A percentile compares a stretch with the other conserved stretches of the same genome.
phyloP scores from a whole-genome alignment of 208 protist species.

The Crithidia fasciculata region DNA sequence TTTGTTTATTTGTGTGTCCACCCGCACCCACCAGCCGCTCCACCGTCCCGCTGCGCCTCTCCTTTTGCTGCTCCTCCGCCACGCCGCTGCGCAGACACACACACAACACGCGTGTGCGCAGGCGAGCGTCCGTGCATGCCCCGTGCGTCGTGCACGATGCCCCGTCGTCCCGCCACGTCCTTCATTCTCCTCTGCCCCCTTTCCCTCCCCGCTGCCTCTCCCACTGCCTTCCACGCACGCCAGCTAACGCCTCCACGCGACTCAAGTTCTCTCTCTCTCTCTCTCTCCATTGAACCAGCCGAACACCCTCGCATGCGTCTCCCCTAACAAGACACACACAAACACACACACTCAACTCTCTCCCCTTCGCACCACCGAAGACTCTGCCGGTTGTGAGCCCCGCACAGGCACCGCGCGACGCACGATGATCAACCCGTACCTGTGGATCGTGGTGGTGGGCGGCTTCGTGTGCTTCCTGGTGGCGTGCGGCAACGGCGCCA shows the following conservation, averaged over 20 bases:
- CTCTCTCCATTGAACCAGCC: no score
- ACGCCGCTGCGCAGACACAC: no score
- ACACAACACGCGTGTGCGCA: no score
- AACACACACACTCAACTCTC: background rate
- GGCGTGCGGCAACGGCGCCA: constrained; percentile 78
- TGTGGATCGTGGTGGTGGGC: constrained; percentile 79
- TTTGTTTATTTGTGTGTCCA: no score
- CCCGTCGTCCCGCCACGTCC: background rate
- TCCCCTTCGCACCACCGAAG: no score
- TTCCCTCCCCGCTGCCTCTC: background rate
- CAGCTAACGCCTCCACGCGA: constrained; percentile 1
- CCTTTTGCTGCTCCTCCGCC: no score
- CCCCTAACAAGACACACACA: background rate
- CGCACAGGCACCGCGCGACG: background rate
- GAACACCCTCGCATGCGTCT: background rate
- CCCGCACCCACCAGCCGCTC: no score
- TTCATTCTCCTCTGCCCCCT: background rate
- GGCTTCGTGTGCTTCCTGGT: constrained; percentile 76
- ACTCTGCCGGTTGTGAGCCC: no score
- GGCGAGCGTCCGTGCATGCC: no score
- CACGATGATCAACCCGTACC: constrained; percentile 53
- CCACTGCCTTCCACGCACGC: constrained; percentile 1
- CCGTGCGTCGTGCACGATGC: no score
- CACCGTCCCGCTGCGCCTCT: no score
- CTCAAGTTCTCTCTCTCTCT: background rate